Percentiles rank a stretch among this genome's conserved stretches.
Evolutionary conservation across 176 grass and related monocot genomes (phyloP).

Genomic region (Oryza punctata): DNA sequence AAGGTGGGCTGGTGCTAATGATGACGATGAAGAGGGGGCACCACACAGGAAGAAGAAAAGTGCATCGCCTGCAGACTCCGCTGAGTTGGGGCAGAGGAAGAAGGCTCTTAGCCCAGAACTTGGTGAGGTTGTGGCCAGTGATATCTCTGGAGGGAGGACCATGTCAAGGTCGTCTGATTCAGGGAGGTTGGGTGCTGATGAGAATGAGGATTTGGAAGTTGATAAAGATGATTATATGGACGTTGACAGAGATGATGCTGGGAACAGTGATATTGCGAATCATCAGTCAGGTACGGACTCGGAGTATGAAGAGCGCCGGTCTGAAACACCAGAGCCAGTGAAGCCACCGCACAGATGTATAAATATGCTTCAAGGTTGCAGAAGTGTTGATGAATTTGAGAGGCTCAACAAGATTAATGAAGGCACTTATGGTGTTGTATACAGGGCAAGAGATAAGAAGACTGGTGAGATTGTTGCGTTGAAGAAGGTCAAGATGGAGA

Average conservation of each 20-base stretch:
- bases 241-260: slow-evolving; percentile 55
- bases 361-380: slow-evolving; percentile 96
- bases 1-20: slow-evolving; percentile 76
- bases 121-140: slow-evolving; percentile 77
- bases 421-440: slow-evolving; percentile 99
- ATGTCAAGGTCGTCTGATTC: slow-evolving; percentile 78
- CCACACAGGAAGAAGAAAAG: slow-evolving; percentile 50
- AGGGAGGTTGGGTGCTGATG: slow-evolving; percentile 49
- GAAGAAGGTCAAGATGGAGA: slow-evolving; percentile 99
- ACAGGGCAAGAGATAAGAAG: slow-evolving; percentile 95
- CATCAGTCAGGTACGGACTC: slow-evolving; percentile 40
- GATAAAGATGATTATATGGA: slow-evolving; percentile 71
- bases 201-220: slow-evolving; percentile 39
- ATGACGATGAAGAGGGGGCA: slow-evolving; percentile 48
- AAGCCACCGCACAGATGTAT: slow-evolving; percentile 78
- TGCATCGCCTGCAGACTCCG: slow-evolving; percentile 24
- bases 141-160: slow-evolving; percentile 61
- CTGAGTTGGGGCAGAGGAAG: slow-evolving; percentile 43
- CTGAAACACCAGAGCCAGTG: slow-evolving; percentile 61
- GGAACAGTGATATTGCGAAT: slow-evolving; percentile 37
- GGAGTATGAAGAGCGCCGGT: slow-evolving; percentile 47
- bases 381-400: slow-evolving; percentile 99
- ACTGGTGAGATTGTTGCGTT: slow-evolving; percentile 84
- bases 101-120: slow-evolving; percentile 73
- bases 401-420: slow-evolving; percentile 98